Evolutionary conservation across 1,139 yeast genomes (phyloP).

Genomic region (Suhomyces guaymorum): DNA sequence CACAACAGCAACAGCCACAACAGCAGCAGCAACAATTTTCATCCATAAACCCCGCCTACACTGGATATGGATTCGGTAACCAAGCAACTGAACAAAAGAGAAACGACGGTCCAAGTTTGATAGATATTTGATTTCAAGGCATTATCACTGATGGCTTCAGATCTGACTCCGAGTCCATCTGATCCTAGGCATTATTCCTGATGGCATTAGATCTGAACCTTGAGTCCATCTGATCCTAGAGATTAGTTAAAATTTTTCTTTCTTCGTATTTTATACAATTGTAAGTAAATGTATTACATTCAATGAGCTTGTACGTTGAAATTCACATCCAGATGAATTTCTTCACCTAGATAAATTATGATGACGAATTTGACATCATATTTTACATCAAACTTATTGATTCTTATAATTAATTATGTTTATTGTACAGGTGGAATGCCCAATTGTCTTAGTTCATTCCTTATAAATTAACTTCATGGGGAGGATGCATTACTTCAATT

Average conservation of each 20-base stretch:
- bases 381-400: too few relatives aligned
- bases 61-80: conserved; percentile 97
- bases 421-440: too few relatives aligned
- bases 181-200: too few relatives aligned
- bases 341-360: too few relatives aligned
- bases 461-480: too few relatives aligned
- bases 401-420: too few relatives aligned
- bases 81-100: conserved; percentile 35
- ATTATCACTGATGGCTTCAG: too few relatives aligned
- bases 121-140: conserved; percentile 39
- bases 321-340: too few relatives aligned
- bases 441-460: too few relatives aligned
- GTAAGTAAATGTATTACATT: not conserved
- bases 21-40: conserved; percentile 28
- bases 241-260: conserved; percentile 7
- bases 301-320: not conserved
- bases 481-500: conserved; percentile 19
- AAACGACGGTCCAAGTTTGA: conserved; percentile 48
- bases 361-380: too few relatives aligned
- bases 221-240: conserved; percentile 6
- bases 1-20: conserved; percentile 49
- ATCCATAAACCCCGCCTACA: conserved; percentile 50
- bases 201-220: too few relatives aligned
- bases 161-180: too few relatives aligned
- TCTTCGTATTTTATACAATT: conserved; percentile 4